phyloP scores from a whole-genome alignment of 2,329 filamentous ascomycete species.

The Cytospora leucostoma region DNA sequence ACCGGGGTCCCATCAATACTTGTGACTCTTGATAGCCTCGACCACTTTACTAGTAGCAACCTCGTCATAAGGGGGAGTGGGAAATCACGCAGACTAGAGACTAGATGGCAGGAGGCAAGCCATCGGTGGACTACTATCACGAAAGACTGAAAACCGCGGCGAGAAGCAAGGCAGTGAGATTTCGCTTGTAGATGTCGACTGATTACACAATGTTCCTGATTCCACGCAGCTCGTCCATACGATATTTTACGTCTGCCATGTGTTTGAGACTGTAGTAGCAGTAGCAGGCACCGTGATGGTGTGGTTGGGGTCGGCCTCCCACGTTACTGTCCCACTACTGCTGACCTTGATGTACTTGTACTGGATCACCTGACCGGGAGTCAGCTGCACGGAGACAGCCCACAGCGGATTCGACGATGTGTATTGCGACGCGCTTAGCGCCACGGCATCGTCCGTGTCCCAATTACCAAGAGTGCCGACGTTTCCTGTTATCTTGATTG shows the following conservation, averaged over 20 bases:
- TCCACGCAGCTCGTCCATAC: background rate
- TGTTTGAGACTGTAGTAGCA: conserved; percentile 35
- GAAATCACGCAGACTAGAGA: background rate
- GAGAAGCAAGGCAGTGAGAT: background rate
- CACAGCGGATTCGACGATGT: conserved; percentile 62
- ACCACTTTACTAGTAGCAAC: background rate
- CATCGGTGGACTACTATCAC: background rate
- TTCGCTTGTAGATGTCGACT: background rate
- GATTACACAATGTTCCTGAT: background rate
- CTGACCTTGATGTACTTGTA: conserved; percentile 71
- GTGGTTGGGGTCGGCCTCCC: conserved; percentile 64
- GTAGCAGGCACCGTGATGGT: conserved; percentile 39
- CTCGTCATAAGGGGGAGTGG: too few species aligned
- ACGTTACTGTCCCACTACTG: conserved; percentile 55
- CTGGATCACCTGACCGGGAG: conserved; percentile 56
- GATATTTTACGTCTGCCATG: conserved; percentile 36
- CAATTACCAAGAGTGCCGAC: conserved; percentile 62
- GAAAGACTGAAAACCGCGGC: background rate
- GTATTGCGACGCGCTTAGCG: conserved; percentile 61
- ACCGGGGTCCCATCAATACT: too few species aligned
- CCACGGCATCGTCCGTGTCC: conserved; percentile 55
- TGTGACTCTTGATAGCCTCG: too few species aligned
- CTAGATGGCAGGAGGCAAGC: background rate
- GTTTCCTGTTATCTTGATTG: conserved; percentile 65
- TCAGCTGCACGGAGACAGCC: conserved; percentile 56